These are phyloP conservation scores for Starmerella sirachaensis DNA, from an alignment of 805 yeast genomes.

Conservation along the genomic window DNA sequence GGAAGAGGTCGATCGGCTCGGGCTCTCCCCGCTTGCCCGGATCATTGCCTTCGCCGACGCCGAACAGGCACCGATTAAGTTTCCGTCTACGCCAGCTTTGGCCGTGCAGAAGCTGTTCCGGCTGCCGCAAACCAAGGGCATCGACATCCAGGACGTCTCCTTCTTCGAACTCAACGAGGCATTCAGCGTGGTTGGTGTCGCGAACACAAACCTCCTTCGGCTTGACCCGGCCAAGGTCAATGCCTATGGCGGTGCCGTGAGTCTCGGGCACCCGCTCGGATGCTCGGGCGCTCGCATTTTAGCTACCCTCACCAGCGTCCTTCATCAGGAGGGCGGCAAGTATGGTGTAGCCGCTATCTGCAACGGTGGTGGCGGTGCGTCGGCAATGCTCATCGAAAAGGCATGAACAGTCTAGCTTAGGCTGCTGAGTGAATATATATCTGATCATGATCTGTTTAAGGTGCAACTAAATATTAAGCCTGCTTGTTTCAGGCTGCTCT, in stretches of 20 bases:
- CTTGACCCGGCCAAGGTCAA: constrained; percentile 61
- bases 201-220: constrained; percentile 58
- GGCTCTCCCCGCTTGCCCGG: constrained; percentile 77
- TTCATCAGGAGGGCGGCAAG: constrained; percentile 74
- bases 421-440: too few species aligned
- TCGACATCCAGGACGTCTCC: constrained; percentile 58
- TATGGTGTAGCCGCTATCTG: constrained; percentile 93
- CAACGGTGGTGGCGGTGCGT: constrained; percentile 99
- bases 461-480: too few species aligned
- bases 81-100: constrained; percentile 88
- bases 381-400: constrained; percentile 77
- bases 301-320: constrained; percentile 69
- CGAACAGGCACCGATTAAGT: constrained; percentile 86
- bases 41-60: constrained; percentile 97
- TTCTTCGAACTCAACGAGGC: constrained; percentile 96
- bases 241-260: constrained; percentile 94
- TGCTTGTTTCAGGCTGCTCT: too few species aligned
- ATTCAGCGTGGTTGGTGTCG: constrained; percentile 89
- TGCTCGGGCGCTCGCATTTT: constrained; percentile 93
- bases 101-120: constrained; percentile 88
- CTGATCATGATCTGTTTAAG: too few species aligned
- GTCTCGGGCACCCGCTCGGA: constrained; percentile 91
- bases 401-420: constrained; percentile 24
- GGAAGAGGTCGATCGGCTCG: constrained; percentile 67
- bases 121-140: constrained; percentile 52